Evolutionary conservation across 257 asterid genomes (phyloP).

Genomic region (Fraxinus cuspidata): DNA sequence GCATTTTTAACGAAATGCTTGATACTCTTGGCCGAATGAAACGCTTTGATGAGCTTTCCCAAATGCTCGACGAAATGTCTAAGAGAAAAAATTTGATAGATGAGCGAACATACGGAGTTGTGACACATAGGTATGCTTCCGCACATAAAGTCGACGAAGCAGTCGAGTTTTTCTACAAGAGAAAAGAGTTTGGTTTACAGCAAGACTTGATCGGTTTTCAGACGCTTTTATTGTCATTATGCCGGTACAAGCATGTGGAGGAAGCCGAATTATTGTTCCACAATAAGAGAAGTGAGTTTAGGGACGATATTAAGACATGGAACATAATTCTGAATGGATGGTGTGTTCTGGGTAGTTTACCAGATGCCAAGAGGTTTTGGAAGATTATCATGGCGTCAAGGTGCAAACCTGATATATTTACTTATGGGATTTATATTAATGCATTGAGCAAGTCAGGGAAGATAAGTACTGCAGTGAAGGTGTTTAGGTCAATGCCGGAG

Average conservation of each 20-base stretch:
- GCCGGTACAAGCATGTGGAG: slow-evolving; percentile 81
- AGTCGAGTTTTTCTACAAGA: slow-evolving; percentile 45
- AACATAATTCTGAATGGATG: slow-evolving; percentile 81
- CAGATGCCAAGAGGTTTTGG: slow-evolving; percentile 84
- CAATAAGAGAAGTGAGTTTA: slow-evolving; percentile 40
- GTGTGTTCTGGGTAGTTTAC: slow-evolving; percentile 77
- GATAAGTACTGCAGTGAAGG: slow-evolving; percentile 50
- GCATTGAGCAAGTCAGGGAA: slow-evolving; percentile 68
- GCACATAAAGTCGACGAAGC: slow-evolving; percentile 76
- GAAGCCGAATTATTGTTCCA: slow-evolving; percentile 67
- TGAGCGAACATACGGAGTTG: slow-evolving; percentile 52
- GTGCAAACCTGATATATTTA: slow-evolving; percentile 57
- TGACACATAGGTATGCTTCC: slow-evolving; percentile 53
- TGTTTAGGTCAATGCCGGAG: slow-evolving; percentile 74
- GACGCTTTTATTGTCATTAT: slow-evolving; percentile 66
- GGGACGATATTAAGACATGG: slow-evolving; percentile 63
- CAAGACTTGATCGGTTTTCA: slow-evolving; percentile 67
- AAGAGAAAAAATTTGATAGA: slow-evolving; percentile 37
- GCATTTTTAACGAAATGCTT: slow-evolving; percentile 58
- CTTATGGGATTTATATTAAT: slow-evolving; percentile 69
- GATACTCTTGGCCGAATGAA: slow-evolving; percentile 65
- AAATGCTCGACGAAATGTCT: slow-evolving; percentile 84
- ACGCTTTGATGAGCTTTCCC: slow-evolving; percentile 48
- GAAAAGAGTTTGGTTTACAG: slow-evolving; percentile 48
- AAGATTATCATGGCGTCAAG: slow-evolving; percentile 57